These are phyloP conservation scores for Porogramme epimiltina DNA, from an alignment of 1,284 basidiomycete genomes.

Conservation along the genomic window DNA sequence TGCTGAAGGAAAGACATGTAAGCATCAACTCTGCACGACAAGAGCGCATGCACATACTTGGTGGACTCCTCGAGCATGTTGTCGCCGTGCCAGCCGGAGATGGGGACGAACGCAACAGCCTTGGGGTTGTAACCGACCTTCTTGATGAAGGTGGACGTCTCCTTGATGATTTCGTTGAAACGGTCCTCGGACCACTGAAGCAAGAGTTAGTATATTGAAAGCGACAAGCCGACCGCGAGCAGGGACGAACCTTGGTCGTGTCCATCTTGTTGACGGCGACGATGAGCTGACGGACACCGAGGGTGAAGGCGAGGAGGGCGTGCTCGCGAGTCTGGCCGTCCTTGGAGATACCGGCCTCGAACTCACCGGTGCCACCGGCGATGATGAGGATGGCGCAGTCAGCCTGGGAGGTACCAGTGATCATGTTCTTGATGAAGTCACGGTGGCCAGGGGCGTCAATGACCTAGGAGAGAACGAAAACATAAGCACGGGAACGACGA, in stretches of 20 bases:
- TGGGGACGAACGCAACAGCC: conserved; percentile 97
- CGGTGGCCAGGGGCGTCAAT: conserved; percentile 99
- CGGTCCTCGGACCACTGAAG: conserved; percentile 96
- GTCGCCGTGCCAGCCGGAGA: conserved; percentile 99
- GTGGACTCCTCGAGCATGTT: conserved; percentile 99
- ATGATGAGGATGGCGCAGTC: conserved; percentile 99
- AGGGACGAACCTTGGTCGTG: conserved; percentile 83
- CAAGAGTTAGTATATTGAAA: conserved; percentile 7
- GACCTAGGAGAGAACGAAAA: conserved; percentile 60
- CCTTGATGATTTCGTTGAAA: conserved; percentile 99
- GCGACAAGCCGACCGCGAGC: too few species aligned
- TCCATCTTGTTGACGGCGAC: conserved; percentile 99
- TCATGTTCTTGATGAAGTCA: conserved; percentile 99
- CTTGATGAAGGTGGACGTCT: conserved; percentile 99
- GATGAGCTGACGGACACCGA: conserved; percentile 99
- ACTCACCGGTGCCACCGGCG: conserved; percentile 98
- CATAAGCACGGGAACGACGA: conserved; percentile 2
- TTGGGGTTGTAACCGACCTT: conserved; percentile 99
- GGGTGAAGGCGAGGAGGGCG: conserved; percentile 99
- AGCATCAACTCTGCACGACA: conserved; percentile 7
- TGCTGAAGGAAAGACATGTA: conserved; percentile 54
- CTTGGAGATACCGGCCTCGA: conserved; percentile 99
- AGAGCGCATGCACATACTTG: conserved; percentile 61
- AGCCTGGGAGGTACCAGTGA: conserved; percentile 99
- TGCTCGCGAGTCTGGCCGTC: conserved; percentile 99